phyloP scores from a whole-genome alignment of 805 yeast species.

The Kuraishia borneana region DNA sequence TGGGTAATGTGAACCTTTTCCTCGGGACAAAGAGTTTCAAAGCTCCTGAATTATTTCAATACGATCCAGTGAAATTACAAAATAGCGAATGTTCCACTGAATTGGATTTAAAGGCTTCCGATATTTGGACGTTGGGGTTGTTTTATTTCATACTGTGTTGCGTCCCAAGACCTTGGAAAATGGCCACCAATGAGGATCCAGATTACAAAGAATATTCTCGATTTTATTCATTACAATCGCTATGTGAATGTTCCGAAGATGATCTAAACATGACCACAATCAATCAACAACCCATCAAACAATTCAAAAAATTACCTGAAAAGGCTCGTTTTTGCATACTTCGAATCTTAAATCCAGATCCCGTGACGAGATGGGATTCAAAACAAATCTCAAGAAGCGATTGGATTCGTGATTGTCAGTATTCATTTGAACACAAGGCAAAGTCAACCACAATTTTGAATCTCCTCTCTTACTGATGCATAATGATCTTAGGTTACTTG shows the following conservation, averaged over 20 bases:
- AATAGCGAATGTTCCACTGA: slow-evolving; percentile 1
- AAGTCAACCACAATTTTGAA: background rate
- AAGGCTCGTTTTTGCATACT: slow-evolving; percentile 7
- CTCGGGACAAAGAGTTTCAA: slow-evolving; percentile 44
- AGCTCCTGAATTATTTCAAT: slow-evolving; percentile 35
- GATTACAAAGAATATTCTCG: slow-evolving; percentile 6
- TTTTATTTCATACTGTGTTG: slow-evolving; percentile 32
- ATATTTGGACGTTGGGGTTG: slow-evolving; percentile 43
- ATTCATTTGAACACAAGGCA: slow-evolving; percentile 8
- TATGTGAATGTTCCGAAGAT: slow-evolving; percentile 1
- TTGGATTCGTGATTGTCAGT: slow-evolving; percentile 17
- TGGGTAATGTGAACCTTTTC: slow-evolving; percentile 13
- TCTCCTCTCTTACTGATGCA: background rate
- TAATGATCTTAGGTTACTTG: slow-evolving; percentile 1
- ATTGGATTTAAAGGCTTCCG: slow-evolving; percentile 24
- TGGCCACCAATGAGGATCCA: slow-evolving; percentile 19
- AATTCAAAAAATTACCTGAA: slow-evolving; percentile 2
- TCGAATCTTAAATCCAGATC: slow-evolving; percentile 19
- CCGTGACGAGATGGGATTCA: slow-evolving; percentile 10
- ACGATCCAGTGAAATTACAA: slow-evolving; percentile 11
- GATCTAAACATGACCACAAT: slow-evolving; percentile 4
- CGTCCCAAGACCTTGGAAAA: slow-evolving; percentile 37
- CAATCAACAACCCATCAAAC: background rate
- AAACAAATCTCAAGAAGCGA: slow-evolving; percentile 11
- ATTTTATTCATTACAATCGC: slow-evolving; percentile 2